Base-by-base conservation (phyloP, 352 stramenopile species). In the Thraustochytrium striatum region DNA sequence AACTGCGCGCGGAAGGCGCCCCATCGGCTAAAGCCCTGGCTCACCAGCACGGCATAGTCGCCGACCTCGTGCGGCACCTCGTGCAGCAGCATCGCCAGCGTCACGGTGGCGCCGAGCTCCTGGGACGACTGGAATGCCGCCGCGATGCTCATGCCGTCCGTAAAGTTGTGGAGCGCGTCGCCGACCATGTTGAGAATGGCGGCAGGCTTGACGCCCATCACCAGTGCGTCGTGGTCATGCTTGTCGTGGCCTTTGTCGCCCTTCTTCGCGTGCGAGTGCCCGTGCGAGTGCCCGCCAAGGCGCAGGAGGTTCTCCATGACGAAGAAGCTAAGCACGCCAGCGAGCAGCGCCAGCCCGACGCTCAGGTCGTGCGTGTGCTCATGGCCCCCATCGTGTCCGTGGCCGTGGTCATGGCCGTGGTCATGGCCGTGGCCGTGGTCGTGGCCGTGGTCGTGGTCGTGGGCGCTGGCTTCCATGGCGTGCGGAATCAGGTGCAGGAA, bases 161-260 rank as follows among this genome's bases (percentile, higher is more conserved):
- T 95, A 53, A 95, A 92, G 83, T 95, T 96, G 83, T 96, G 91
- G 62, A 92, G 86, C 47, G 93, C 91, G 79, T 96, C 91, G n/a
- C 90, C 91, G 2, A 87, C 89, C 44, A 96, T 86, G 79, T 95
- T 96, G 5, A 96, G 81, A 79, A 93, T 95, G 0, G 89, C 91
- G n/a, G 88, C 88, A 16, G 90, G 88, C 1, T 53, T 84, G 30
- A 82, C 79, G 65, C 33, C 79, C 53, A 55, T 72, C 35, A 78
- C 28, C 47, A 82, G 47, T 50, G 59, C 59, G 30, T 70, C 62
- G 16, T 84, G 80, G 44, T 85, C 78, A 59, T 78, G 78, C n/a
- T 81, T 50, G n/a, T n/a, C n/a, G n/a, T n/a, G n/a, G n/a, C n/a
- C n/a, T n/a, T n/a, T n/a, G n/a, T n/a, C n/a, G n/a, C n/a, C n/a